Evolutionary conservation across 2,329 filamentous ascomycete species (phyloP), one percentile per base, ranked within the genome.

Genomic region (Blastomyces parvus): DNA sequence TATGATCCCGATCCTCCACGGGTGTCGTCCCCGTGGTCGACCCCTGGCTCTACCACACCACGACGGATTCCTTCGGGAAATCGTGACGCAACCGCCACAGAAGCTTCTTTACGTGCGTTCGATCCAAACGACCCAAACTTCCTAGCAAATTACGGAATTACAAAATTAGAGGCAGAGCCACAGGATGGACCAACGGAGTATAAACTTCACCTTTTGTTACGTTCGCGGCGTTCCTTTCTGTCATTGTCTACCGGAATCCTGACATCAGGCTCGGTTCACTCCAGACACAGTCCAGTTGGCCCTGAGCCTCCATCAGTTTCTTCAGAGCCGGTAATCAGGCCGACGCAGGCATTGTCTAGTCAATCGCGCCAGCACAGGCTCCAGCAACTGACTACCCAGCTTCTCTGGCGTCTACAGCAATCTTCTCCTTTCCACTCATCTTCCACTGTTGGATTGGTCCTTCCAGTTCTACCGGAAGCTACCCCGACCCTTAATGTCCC

Each of bases 101-200:
- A 70, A 17, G 70, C 70, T 13, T 71, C 72, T n/a, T 68, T 70
- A 60, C 66, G 71, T 48, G 79, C 80, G 50, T 67, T 77, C 36
- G 75, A 74, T 62, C 76, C 72, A 59, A 75, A 72, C 62, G 73
- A 75, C 64, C 68, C 76, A 64, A 69, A 76, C 68, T 69, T 75
- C 66, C 67, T 77, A 69, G 71, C 76, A 59, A 83, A 88, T 62
- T 87, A 85, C 72, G 84, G 83, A 1, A 84, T 94, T 56, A 88
- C 86, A 55, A 90, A 88, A 70, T 79, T 99, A 19, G 88, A 92
- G 66, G 88, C 93, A 14, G 94, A 99, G 74, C 93, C 93, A 6
- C 92, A 97, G 72, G 88, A 95, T 66, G 94, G 94, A 0, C 91
- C 94, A 22, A 95, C 90, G 0, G 94, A 99, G 77, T 99, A 99